Base-by-base conservation (phyloP, 2,329 filamentous ascomycete genomes). In the Gaeumannomyces tritici region DNA sequence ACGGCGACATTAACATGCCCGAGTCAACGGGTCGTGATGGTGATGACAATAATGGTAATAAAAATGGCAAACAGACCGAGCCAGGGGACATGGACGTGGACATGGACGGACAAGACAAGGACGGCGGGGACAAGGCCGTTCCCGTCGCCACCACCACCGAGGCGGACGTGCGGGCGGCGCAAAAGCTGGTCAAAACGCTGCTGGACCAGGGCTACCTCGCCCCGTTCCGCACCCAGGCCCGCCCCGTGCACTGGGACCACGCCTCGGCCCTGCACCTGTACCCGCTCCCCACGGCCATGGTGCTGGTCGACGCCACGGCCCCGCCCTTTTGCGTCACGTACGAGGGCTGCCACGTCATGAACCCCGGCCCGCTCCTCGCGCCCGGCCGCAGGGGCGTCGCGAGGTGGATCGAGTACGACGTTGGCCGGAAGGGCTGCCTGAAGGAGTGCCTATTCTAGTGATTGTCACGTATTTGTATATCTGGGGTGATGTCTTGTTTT, bases 261-360 rank as follows among this genome's bases (percentile, higher is more conserved):
- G 87, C 87, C 0, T 81, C 84, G 6, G 79, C 89, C 3, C 74
- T 98, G 66, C 88, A 91, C 62, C 77, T 99, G 27, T 98, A 97
- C 73, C 95, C 93, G 11, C 76, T 98, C 31, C 95, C 95, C 2
- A 93, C 90, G 26, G 86, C 90, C 0, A 79, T 98, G 70, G 84
- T 96, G 21, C 76, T 99, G 4, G 88, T 91, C 2, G 95, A 99
- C 75, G 80, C 89, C 0, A 90, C 93, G 55, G 87, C 89, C 12
- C 87, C 90, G 18, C 83, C 91, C 0, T 99, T 96, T 70, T 89
- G 89, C 62, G 79, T 97, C 66, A 96, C 90, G 18, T 98, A 98
- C 71, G 93, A 96, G 74, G 93, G 93, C 0, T 98, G 95, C 71
- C 90, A 95, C 76, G 93, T 97, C 42, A 88, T 99, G 83, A 99